Evolutionary conservation across 2,329 filamentous ascomycete species (phyloP), one percentile per base, ranked within the genome.

Genomic region (Chaetomium sp.): DNA sequence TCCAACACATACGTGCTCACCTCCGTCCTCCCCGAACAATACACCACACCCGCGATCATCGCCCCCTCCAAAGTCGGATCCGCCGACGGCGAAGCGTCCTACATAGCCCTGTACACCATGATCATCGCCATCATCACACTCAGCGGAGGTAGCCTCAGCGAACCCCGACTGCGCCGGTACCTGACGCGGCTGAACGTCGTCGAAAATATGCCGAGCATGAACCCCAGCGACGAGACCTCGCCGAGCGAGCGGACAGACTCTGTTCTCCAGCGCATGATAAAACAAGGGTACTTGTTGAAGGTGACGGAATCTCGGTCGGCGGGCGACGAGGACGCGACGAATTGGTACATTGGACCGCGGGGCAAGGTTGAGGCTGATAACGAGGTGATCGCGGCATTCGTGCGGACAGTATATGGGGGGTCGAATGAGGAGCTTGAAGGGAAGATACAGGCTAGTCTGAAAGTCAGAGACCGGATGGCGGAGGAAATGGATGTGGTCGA

Each of bases 311-410:
- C 74, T 45, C 75, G 76, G 34, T 53, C 59, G 72, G 64, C 75
- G 35, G 84, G 82, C 1, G 89, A 88, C 33, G 89, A 95, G 40
- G 85, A 92, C 60, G 78, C 82, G 2, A 78, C 90, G 6, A 91
- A 89, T 48, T 99, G 89, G 79, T 81, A 88, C 54, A 81, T 96
- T 11, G 94, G 94, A 0, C 87, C 90, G 5, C 80, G 94, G 27
- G 92, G 88, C 5, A 94, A 88, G 71, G 78, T 91, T 6, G 94
- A 97, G 70, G 81, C 97, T 38, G 89, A 88, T 0, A 77, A 85
- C n/a, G 79, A 84, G 49, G 89, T 88, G 0, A 87, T 94, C 10
- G 82, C 84, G 14, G 84, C 83, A 0, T 71, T 96, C 60, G 82
- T 91, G 4, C 72, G 82, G 67, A 70, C 78, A 53, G 76, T 86